These are phyloP conservation scores for Knufia fluminis DNA, from an alignment of 2,329 filamentous ascomycete species.

Conservation along the genomic window DNA sequence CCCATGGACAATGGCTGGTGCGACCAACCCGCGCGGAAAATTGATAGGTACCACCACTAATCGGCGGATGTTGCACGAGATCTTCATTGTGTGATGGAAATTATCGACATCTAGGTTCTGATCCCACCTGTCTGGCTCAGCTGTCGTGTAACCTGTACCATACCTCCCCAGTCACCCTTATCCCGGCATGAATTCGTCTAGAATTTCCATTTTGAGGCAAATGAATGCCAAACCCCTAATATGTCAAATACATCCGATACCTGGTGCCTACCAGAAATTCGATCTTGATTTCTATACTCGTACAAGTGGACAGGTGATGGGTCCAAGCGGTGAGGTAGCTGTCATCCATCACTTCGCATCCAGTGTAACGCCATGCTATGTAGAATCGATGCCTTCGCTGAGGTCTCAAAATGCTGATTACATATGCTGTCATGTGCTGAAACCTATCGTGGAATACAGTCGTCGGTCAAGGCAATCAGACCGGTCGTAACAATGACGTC, in stretches of 20 bases:
- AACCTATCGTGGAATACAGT: constrained; percentile 63
- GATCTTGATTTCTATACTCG: neutral
- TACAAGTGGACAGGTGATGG: neutral
- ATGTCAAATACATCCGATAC: constrained; percentile 10
- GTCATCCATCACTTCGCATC: neutral
- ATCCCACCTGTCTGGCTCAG: constrained; percentile 6
- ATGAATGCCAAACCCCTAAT: constrained; percentile 1
- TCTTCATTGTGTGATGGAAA: constrained; percentile 6
- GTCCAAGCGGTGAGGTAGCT: neutral
- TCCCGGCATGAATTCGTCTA: neutral
- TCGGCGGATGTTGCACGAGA: constrained; percentile 7
- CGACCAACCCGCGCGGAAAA: constrained; percentile 1
- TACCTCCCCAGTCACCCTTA: neutral
- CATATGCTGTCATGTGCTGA: neutral
- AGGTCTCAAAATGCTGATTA: neutral
- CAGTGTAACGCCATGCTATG: constrained; percentile 3
- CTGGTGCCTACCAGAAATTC: neutral
- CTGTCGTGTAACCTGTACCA: neutral
- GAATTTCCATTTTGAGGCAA: neutral
- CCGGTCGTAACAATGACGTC: constrained; percentile 88
- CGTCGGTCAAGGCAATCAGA: constrained; percentile 77
- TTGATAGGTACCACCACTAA: constrained; percentile 5
- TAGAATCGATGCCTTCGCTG: neutral
- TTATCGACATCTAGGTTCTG: neutral
- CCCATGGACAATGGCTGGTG: neutral